These are phyloP conservation scores for Trichoderma sp. DNA, from an alignment of 2,329 filamentous ascomycete genomes.

Conservation along the genomic window DNA sequence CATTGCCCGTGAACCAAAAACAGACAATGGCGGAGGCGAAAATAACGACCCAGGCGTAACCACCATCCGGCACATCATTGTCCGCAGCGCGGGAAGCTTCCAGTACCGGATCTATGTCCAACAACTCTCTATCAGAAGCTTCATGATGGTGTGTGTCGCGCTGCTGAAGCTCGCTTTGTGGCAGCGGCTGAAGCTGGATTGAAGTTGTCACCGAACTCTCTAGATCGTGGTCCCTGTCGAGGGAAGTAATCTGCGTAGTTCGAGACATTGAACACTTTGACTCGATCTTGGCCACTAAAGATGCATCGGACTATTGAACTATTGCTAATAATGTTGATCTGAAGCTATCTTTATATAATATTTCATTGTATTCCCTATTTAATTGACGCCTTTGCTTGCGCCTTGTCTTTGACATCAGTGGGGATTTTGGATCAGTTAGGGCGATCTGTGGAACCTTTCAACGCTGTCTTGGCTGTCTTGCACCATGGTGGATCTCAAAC, in stretches of 20 bases:
- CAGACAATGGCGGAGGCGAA: neutral
- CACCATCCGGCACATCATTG: neutral
- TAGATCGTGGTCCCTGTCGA: neutral
- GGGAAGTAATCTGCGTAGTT: neutral
- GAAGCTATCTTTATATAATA: neutral
- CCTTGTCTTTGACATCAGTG: neutral
- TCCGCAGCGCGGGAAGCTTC: neutral
- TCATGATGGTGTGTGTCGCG: neutral
- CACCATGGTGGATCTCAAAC: neutral
- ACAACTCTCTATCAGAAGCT: neutral
- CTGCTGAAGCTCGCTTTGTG: neutral
- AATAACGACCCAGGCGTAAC: neutral
- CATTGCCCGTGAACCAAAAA: neutral
- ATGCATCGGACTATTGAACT: fast-evolving
- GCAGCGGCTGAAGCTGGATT: neutral
- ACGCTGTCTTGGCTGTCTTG: neutral
- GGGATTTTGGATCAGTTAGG: neutral
- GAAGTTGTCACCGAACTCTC: neutral
- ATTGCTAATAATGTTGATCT: neutral
- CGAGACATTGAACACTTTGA: neutral
- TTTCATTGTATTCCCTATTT: neutral
- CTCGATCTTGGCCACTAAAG: neutral
- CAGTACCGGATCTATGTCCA: neutral
- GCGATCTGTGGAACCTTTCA: neutral
- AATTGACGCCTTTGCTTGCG: neutral